Base-by-base conservation (phyloP, 768 basidiomycete species). In the Hydnomerulius pinastri region DNA sequence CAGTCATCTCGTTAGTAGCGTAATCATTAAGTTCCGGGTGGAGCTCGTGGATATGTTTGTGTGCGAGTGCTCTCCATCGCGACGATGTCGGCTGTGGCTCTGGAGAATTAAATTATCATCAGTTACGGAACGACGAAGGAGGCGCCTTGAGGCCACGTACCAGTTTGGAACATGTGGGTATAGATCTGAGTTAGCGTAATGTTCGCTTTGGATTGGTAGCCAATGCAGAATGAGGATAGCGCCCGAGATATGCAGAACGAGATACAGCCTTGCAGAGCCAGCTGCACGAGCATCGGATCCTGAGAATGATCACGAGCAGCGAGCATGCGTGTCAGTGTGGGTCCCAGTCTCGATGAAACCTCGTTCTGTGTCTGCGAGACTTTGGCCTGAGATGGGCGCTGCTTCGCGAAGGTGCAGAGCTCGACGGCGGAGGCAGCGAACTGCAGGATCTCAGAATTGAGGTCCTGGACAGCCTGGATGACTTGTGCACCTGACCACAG, bases 371-470 rank as follows among this genome's bases (percentile, higher is more conserved):
- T 77, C 57, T 85, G 79, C 4, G 73, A 64, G 7, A 74, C 65
- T 54, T 73, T 76, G 20, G 76, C 58, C 11, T 72, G 65, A 15
- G 74, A 61, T 9, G 71, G 60, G 25, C 73, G 72, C 35, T 71
- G 67, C 47, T 68, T 73, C 30, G 71, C 71, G 60, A 85, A 83
- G 2, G 77, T 75, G 56, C 80, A 83, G 35, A 82, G 72, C 66
- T 91, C 88, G 13, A 85, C 83, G 6, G 85, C 87, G 20, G 83
- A 79, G 13, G 87, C 86, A 8, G 87, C 84, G 51, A 87, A 87
- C 55, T 88, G 88, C n/a, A 87, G 76, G 51, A 90, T 85, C 67
- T 90, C 87, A 0, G 85, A 82, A 62, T 90, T 90, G 65, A 90
- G 77, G 59, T 90, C 88, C 55, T 86, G 83, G 12, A 90, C 82